Evolutionary conservation across 164 flowering plant genomes (phyloP), one percentile per base, ranked within the genome.

Genomic region (Liriodendron chinense): DNA sequence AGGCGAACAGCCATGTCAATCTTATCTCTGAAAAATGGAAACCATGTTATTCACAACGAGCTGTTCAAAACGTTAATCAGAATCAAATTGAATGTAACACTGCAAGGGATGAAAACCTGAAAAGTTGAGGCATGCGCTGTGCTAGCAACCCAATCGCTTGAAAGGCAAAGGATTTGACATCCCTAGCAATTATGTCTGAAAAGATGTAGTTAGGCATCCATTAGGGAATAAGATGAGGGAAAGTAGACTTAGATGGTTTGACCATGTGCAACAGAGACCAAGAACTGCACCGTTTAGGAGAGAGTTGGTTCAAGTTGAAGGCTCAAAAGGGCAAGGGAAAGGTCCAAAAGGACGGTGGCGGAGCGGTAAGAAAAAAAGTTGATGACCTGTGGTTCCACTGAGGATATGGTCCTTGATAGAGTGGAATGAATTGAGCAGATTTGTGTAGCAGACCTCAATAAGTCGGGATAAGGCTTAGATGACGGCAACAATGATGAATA

Each of bases 131-230:
- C 91, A 96, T 84, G 56, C 99, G 97, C 80, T 90, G 87, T 62
- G 97, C 88, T 84, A 96, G 93, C 80, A 92, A 82, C 61, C 99
- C 99, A 83, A 96, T 90, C 21, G 97, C 92, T 87, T 94, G 97
- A 77, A 85, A 96, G 74, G 92, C 90, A 84, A 91, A 96, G 47
- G 77, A 83, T 81, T 87, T 96, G 62, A 91, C 88, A 20, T 96
- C 98, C 81, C 86, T 84, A 48, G 89, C 83, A 81, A 77, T 69
- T 16, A 84, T 59, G 80, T 89, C 97, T 94, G 84, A 21, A 73
- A 8, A 61, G 24, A 68, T 12, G n/a, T 21, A 23, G 61, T 64
- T 20, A 75, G 21, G 64, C 34, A 24, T 70, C 10, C 18, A 70
- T 53, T 53, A 53, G 59, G 13, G 13, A 53, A 53, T 53, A 16